A percentile compares a stretch with the other conserved stretches of the same genome.
These are phyloP conservation scores for Tolypocladium tropicale DNA, from an alignment of 2,329 filamentous ascomycete genomes.

Conservation along the genomic window DNA sequence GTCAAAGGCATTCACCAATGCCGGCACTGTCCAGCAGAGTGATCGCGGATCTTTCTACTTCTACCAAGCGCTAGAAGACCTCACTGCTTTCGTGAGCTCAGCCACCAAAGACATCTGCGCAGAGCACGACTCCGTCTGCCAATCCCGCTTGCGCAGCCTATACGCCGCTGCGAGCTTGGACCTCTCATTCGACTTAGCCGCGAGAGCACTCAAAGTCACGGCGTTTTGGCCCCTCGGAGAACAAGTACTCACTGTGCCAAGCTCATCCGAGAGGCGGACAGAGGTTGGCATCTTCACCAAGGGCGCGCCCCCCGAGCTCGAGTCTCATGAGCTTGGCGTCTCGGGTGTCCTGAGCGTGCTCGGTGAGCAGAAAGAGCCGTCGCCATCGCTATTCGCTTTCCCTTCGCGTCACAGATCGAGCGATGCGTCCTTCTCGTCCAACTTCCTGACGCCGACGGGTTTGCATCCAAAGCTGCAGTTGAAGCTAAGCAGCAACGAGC, in stretches of 20 bases:
- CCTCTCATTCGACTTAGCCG: slow-evolving; percentile 63
- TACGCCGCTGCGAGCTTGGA: slow-evolving; percentile 56
- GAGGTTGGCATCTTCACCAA: slow-evolving; percentile 73
- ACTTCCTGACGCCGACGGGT: slow-evolving; percentile 62
- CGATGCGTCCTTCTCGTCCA: slow-evolving; percentile 45
- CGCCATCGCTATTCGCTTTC: slow-evolving; percentile 73
- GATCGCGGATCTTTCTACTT: slow-evolving; percentile 54
- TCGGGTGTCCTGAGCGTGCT: slow-evolving; percentile 71
- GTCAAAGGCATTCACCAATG: slow-evolving; percentile 51
- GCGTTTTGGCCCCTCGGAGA: slow-evolving; percentile 48
- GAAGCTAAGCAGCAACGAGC: slow-evolving; percentile 41
- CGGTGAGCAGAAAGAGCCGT: slow-evolving; percentile 61
- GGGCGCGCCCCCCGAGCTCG: slow-evolving; percentile 47
- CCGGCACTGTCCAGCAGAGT: slow-evolving; percentile 24
- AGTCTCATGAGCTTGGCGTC: slow-evolving; percentile 66
- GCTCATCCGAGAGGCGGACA: slow-evolving; percentile 42
- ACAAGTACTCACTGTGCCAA: slow-evolving; percentile 29
- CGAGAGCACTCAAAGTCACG: slow-evolving; percentile 54
- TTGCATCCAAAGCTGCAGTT: slow-evolving; percentile 75
- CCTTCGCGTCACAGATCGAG: slow-evolving; percentile 64
- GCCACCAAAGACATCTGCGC: slow-evolving; percentile 42
- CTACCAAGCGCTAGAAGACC: slow-evolving; percentile 51
- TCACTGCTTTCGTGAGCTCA: slow-evolving; percentile 44
- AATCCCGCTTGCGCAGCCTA: slow-evolving; percentile 30
- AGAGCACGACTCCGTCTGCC: slow-evolving; percentile 36